Base-by-base conservation (phyloP, 148 eudicot genomes). In the Arctostaphylos glauca region DNA sequence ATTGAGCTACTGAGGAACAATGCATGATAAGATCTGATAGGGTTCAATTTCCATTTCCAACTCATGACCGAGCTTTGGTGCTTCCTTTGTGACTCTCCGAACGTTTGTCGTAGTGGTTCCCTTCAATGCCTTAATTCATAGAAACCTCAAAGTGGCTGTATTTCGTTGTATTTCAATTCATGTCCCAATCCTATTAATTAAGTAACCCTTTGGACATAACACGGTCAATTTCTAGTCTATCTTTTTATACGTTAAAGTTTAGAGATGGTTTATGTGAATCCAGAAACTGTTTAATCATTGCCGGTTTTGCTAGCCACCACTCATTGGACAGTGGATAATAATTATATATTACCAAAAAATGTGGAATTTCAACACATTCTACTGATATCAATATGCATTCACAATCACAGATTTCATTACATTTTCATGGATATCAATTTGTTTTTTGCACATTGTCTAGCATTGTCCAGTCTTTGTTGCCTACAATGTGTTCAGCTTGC, bases 401-500 rank as follows among this genome's bases (percentile, higher is more conserved):
- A 31, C 38, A 31, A 31, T 31, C 38, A 31, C 68, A 21, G 70
- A 25, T 64, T 64, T 25, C 41, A 23, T 9, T 64, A 64, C 9
- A 41, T 64, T 64, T 0, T 31, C 43, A 12, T 25, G 1, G 44
- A 25, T 25, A 66, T 66, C 7, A 2, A 25, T 13, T 58, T 12
- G 46, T 7, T n/a, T 64, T 68, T 81, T 50, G 14, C 49, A 15
- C 49, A 38, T n/a, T 25, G 9, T 9, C 31, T 68, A 25, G 44
- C 71, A 66, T 66, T 66, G 25, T 66, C 44, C 71, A 66, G 10
- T 66, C 12, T 66, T 25, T 64, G 54, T 25, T 25, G 38, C 31
- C 3, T 83, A 31, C 6, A 43, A 58, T 77, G 52, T 50, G n/a
- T 74, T 74, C 55, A 48, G 10, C 55, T 81, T 80, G 6, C 79